Evolutionary conservation across 2,329 filamentous ascomycete genomes (phyloP).

Genomic region (Aspergillus luchuensis): DNA sequence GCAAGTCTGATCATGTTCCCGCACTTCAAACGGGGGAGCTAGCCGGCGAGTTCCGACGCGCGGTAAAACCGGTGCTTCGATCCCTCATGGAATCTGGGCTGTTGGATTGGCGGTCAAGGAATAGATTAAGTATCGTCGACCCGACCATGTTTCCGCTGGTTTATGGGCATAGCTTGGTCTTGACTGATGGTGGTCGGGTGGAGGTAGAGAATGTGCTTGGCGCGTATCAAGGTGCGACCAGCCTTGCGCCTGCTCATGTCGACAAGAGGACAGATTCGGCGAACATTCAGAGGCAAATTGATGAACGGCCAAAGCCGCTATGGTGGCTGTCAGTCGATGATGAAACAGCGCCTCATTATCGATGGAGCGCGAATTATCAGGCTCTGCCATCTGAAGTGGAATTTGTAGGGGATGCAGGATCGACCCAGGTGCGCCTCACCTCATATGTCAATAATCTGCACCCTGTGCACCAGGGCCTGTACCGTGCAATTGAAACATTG

Average conservation of each 20-base stretch:
- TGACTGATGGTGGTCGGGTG: not conserved
- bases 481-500: not conserved
- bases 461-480: not conserved
- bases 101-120: not conserved
- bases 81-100: too few relatives aligned
- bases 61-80: not conserved
- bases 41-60: not conserved
- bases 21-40: not conserved
- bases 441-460: constrained; percentile 5
- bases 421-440: not conserved
- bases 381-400: not conserved
- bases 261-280: not conserved
- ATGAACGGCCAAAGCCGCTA: not conserved
- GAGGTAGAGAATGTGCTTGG: not conserved
- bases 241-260: not conserved
- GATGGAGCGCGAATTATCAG: constrained; percentile 1
- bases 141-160: not conserved
- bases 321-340: too few relatives aligned
- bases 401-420: not conserved
- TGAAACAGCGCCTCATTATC: not conserved
- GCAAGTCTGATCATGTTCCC: not conserved
- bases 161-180: not conserved
- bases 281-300: not conserved
- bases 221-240: not conserved
- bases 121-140: not conserved